These are phyloP conservation scores for Ceratocystis huliohia DNA, from an alignment of 2,329 filamentous ascomycete genomes.

Conservation along the genomic window DNA sequence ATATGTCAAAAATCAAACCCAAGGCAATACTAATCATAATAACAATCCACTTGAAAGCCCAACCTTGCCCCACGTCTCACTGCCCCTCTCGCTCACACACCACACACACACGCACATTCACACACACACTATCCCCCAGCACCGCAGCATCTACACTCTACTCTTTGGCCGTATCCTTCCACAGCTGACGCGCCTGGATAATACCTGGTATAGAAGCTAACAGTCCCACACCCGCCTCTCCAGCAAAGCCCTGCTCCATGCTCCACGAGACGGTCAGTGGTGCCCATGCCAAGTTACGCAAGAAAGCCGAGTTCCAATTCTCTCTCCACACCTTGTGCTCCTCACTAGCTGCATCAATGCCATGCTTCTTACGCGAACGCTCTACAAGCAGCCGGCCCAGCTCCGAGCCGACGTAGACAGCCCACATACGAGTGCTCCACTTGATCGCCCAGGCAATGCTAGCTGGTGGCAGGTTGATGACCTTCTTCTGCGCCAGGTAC, in stretches of 20 bases:
- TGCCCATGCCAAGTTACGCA: conserved; percentile 61
- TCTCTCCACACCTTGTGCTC: conserved; percentile 36
- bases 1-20: neutral
- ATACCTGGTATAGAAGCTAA: conserved; percentile 30
- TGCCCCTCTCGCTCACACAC: neutral
- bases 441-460: conserved; percentile 49
- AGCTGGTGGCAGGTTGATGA: conserved; percentile 46
- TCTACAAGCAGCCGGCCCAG: conserved; percentile 49
- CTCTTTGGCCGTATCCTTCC: conserved; percentile 27
- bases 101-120: neutral
- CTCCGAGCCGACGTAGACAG: conserved; percentile 63
- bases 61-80: neutral
- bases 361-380: conserved; percentile 30
- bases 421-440: conserved; percentile 72
- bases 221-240: conserved; percentile 27
- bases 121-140: too few relatives aligned
- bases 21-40: neutral
- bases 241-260: conserved; percentile 44
- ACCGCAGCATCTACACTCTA: neutral
- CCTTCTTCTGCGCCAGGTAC: conserved; percentile 61
- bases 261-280: conserved; percentile 80
- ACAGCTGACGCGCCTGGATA: conserved; percentile 31
- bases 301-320: conserved; percentile 53
- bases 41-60: neutral
- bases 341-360: conserved; percentile 26